phyloP scores from a whole-genome alignment of 257 asterid species.

The Dorcoceras hygrometricum region DNA sequence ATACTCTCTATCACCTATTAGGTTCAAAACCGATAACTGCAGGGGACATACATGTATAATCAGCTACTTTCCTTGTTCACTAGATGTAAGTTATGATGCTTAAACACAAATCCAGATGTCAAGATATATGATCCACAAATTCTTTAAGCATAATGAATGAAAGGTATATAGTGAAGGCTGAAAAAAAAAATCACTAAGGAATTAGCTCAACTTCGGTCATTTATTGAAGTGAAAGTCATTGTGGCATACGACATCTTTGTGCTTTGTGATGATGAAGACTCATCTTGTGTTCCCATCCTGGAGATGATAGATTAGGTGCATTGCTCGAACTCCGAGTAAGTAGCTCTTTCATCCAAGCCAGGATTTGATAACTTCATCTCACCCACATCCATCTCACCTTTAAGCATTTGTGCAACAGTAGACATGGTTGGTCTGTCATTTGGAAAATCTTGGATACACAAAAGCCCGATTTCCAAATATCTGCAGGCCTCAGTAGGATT shows the following conservation, averaged over 20 bases:
- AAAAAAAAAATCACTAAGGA: too few species aligned
- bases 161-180: neutral
- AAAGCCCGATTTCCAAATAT: constrained; percentile 53
- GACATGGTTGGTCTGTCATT: constrained; percentile 72
- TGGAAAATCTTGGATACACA: constrained; percentile 70
- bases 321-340: constrained; percentile 23
- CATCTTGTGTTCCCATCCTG: constrained; percentile 35
- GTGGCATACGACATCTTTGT: constrained; percentile 44
- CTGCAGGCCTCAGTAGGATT: constrained; percentile 50
- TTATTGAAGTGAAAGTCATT: constrained; percentile 58
- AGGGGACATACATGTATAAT: neutral
- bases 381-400: constrained; percentile 46
- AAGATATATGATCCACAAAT: too few species aligned
- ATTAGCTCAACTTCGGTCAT: constrained; percentile 38
- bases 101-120: too few species aligned
- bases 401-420: constrained; percentile 48
- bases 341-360: constrained; percentile 43
- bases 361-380: constrained; percentile 48
- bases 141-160: too few species aligned
- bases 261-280: constrained; percentile 36
- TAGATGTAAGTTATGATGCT: too few species aligned
- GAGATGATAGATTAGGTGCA: constrained; percentile 20
- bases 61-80: neutral
- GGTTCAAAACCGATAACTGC: neutral
- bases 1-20: neutral